Base-by-base conservation (phyloP, 2,329 filamentous ascomycete species). In the Colletotrichum brevisporum region DNA sequence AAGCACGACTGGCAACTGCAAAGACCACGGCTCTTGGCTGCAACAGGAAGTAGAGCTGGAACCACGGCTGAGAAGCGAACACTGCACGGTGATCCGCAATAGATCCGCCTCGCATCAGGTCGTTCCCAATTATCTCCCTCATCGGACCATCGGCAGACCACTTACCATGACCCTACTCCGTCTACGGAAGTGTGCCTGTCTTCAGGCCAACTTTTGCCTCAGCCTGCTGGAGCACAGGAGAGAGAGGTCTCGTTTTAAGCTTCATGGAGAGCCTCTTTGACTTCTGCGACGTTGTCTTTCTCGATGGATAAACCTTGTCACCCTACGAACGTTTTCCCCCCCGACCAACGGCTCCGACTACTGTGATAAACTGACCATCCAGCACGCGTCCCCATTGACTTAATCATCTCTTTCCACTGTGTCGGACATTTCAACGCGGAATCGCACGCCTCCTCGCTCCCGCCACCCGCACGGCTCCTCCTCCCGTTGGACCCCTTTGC, bases 51-150 rank as follows among this genome's bases (percentile, higher is more conserved):
- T n/a, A 45, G 27, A 41, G 45, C 45, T 39, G 48, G 47, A 52
- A 47, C 50, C 50, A 24, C 52, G 36, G 26, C 52, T 39, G 12
- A 18, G 9, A 52, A 16, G 2, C 48, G 10, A 27, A 52, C 18
- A 31, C 41, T 39, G 50, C 60, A 51, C 15, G 54, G 31, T 31
- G 54, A 59, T 48, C 61, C 43, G 55, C 31, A 59, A 45, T 43
- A n/a, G 48, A 41, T 48, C 60, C 54, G 66, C 62, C 48, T 51
- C 45, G 62, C 66, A 60, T 69, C 55, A 66, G 60, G 55, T 55
- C 62, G 51, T 60, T 56, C 24, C 62, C 62, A 53, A 66, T 60
- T 47, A 26, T 31, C n/a, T 69, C 54, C 47, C 18, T 39, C 50
- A 51, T 66, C 51, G 43, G 24, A 51, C 47, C 66, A 66, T 60